Base-by-base conservation (phyloP, 192 early-diverging fungal genomes). In the Coemansia sp. region DNA sequence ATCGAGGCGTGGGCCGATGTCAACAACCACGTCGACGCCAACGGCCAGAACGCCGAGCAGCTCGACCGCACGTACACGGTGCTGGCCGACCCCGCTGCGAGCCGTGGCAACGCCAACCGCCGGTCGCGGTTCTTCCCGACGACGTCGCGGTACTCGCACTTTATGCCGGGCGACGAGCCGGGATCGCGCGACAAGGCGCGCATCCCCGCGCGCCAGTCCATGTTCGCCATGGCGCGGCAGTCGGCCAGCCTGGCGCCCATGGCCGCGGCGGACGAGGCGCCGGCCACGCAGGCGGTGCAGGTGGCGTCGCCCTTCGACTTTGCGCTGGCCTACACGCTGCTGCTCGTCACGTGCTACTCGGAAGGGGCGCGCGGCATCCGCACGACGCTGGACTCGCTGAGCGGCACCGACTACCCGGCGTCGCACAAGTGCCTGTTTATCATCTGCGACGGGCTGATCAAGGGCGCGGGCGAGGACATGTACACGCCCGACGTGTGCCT, bases 401-500 rank as follows among this genome's bases (percentile, higher is more conserved):
- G 94, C 1, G 83, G 77, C 21, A 84, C 96, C 31, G 85, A 91
- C 42, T 99, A 99, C 71, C 95, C 96, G 59, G 97, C 97, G 83
- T 95, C 94, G 85, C 91, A 95, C 76, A 99, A 97, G 78, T 85
- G 97, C 33, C 68, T 99, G 48, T 97, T 99, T 73, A 89, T 99
- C 25, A 87, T 99, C 47, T 92, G 92, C 59, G 97, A 99, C 78
- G 97, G 97, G 43, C 93, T 96, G 89, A 92, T 99, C 82, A 89
- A 94, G 73, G 97, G 97, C 64, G 88, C 88, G 28, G 97, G 95
- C 48, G 97, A 99, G 82, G 95, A 97, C 76, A 86, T 90, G 26
- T 93, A 95, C 2, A 99, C 97, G 0, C 95, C 95, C 23, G 88
- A 93, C 62, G 88, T 90, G 20, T 89, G 89, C 59, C 68, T 92